Conservation (phyloP, 2,329 filamentous ascomycete species). For the Zymoseptoria crescenta region DNA sequence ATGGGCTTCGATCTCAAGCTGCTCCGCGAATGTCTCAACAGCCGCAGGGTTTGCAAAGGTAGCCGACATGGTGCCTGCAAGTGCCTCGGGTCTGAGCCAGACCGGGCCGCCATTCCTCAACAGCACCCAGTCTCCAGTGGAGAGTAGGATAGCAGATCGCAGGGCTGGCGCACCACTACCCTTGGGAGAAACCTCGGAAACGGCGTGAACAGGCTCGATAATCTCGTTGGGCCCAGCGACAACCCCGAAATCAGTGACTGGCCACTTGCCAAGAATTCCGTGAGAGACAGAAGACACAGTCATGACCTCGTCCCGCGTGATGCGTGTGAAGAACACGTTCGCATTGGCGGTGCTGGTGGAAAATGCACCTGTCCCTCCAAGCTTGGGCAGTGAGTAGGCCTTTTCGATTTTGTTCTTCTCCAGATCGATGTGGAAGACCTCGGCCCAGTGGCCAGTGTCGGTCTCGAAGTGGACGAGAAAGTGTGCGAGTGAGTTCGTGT, state of each 20-base stretch:
- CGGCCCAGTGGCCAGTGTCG: conserved; percentile 63
- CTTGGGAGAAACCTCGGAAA: conserved; percentile 76
- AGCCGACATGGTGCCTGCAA: conserved; percentile 72
- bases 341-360: conserved; percentile 68
- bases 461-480: conserved; percentile 80
- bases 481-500: conserved; percentile 64
- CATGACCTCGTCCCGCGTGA: conserved; percentile 65
- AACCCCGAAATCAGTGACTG: conserved; percentile 40
- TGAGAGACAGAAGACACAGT: conserved; percentile 71
- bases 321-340: conserved; percentile 82
- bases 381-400: conserved; percentile 68
- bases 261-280: conserved; percentile 68
- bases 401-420: conserved; percentile 62
- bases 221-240: conserved; percentile 15
- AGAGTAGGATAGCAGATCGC: conserved; percentile 61
- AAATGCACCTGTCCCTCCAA: conserved; percentile 65
- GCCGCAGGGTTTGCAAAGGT: conserved; percentile 63
- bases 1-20: conserved; percentile 78
- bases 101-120: conserved; percentile 71
- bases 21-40: conserved; percentile 64
- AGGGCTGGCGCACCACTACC: conserved; percentile 63
- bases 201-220: conserved; percentile 52
- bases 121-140: conserved; percentile 68
- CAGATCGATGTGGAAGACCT: conserved; percentile 76
- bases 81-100: conserved; percentile 75